Evolutionary conservation across 352 stramenopile species (phyloP).

Genomic region (Pythium periplocum): DNA sequence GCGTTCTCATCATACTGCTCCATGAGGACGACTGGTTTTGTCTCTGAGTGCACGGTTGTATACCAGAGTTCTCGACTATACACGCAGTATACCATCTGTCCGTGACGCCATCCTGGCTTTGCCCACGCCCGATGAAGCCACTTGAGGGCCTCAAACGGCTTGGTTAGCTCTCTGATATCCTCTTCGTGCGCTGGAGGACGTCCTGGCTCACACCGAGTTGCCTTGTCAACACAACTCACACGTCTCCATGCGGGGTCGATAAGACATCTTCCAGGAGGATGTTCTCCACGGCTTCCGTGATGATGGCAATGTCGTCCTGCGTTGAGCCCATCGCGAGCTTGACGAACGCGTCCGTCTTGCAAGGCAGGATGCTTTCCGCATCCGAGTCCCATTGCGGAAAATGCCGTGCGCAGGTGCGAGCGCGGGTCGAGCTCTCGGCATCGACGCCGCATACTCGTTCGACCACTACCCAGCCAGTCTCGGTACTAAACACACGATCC

Average conservation of each 20-base stretch:
- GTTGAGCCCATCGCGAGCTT: neutral
- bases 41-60: too few relatives aligned
- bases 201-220: neutral
- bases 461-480: neutral
- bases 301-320: constrained; percentile 1
- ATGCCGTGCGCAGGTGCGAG: neutral
- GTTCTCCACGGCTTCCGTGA: constrained; percentile 1
- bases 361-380: neutral
- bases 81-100: too few relatives aligned
- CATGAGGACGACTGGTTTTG: too few relatives aligned
- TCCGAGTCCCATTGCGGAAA: neutral
- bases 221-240: neutral
- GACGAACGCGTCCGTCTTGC: neutral
- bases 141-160: too few relatives aligned
- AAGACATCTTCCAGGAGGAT: constrained; percentile 1
- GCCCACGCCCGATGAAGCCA: too few relatives aligned
- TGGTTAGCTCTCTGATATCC: too few relatives aligned
- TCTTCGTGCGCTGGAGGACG: constrained; percentile 6
- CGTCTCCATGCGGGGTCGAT: neutral
- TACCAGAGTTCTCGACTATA: too few relatives aligned
- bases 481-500: neutral
- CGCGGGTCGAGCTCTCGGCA: neutral
- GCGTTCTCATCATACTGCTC: too few relatives aligned
- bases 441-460: neutral
- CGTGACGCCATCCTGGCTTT: too few relatives aligned